Evolutionary conservation across 345 rosid genomes (phyloP), one percentile per base, ranked within the genome.

Genomic region (Durio zibethinus): DNA sequence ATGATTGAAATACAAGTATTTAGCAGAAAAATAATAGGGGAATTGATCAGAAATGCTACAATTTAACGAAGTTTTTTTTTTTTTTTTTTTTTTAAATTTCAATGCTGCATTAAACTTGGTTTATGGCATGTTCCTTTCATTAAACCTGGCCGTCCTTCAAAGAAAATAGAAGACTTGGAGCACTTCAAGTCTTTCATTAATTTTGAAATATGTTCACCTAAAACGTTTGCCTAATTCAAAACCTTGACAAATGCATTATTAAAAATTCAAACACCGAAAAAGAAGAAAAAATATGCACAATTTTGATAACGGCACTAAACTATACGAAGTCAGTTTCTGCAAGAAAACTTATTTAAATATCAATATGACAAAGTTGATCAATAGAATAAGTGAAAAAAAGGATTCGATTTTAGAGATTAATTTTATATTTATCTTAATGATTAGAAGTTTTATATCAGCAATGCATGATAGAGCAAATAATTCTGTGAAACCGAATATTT

Each of bases 361-460:
- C 67, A 68, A 47, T 45, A 75, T 66, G 82, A 72, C 78, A 71
- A 59, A 79, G 66, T 36, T 73, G 29, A 40, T 43, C 43, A 76
- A 50, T 77, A 56, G 66, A 64, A 77, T 62, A 62, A 63, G 10
- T 20, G 2, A 0, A 14, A 40, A 16, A 61, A 25, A 50, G 5
- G 85, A 76, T 52, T 80, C 66, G 54, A 52, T 31, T 33, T 27
- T 12, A 11, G 43, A 47, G 50, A 23, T 66, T 73, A 71, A 61
- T 65, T 59, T 66, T 48, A 52, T 75, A 65, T n/a, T 78, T 54
- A 4, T 27, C 7, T 75, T 82, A 79, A 86, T 88, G 86, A 86
- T 86, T 80, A 76, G 80, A 78, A 74, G 77, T 43, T 50, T n/a
- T 79, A 69, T 62, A 74, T 59, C 73, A 52, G 59, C 16, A 45